Conservation (phyloP, 2,329 filamentous ascomycete genomes). For the Aureobasidium pullulans region DNA sequence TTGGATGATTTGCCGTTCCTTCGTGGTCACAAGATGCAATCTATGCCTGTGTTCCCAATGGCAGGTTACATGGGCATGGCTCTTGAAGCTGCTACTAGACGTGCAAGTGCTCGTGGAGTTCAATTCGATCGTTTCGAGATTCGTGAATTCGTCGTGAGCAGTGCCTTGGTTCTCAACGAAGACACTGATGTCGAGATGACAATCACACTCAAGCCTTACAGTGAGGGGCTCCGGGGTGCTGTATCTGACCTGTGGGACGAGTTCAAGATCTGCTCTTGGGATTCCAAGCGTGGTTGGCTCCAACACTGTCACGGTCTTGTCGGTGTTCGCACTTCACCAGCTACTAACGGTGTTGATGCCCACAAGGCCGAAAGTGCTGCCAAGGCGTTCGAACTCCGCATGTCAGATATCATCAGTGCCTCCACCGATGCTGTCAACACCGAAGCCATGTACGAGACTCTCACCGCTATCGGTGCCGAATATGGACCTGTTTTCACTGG, state of each 20-base stretch:
- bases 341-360: background rate
- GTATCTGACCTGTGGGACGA: conserved; percentile 6
- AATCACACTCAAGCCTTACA: conserved; percentile 1
- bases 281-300: conserved; percentile 2
- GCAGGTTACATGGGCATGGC: conserved; percentile 20
- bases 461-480: background rate
- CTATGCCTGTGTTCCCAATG: conserved; percentile 26
- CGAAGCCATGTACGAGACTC: background rate
- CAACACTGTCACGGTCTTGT: conserved; percentile 10
- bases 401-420: background rate
- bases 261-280: conserved; percentile 8
- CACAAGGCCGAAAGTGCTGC: conserved; percentile 1
- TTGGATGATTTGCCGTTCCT: conserved; percentile 27
- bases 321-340: background rate
- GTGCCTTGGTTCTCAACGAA: conserved; percentile 1
- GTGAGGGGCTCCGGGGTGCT: background rate
- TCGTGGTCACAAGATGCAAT: conserved; percentile 25
- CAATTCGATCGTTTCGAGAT: conserved; percentile 2
- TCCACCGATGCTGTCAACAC: background rate
- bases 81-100: conserved; percentile 17
- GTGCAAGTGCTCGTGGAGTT: background rate
- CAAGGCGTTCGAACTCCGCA: background rate
- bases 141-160: conserved; percentile 5
- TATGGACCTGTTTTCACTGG: conserved; percentile 2
- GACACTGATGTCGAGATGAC: conserved; percentile 8